These are phyloP conservation scores for Scleromitrula shiraiana DNA, from an alignment of 2,329 filamentous ascomycete species.

Conservation along the genomic window DNA sequence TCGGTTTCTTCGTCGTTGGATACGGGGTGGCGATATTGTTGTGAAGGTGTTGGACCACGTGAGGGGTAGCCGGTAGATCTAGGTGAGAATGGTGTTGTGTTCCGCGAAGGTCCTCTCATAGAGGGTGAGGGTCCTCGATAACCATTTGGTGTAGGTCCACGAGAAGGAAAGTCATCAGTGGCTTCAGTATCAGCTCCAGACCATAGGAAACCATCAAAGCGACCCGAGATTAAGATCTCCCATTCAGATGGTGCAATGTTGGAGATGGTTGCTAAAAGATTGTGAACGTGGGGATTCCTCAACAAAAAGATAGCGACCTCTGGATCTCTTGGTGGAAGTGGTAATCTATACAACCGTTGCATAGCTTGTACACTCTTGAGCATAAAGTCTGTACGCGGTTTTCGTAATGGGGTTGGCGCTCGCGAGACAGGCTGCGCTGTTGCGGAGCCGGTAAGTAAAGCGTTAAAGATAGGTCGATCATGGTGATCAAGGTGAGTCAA, in stretches of 20 bases:
- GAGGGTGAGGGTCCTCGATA: slow-evolving; percentile 29
- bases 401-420: slow-evolving; percentile 61
- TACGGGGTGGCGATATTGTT: slow-evolving; percentile 51
- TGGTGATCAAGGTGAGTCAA: slow-evolving; percentile 73
- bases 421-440: slow-evolving; percentile 46
- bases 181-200: slow-evolving; percentile 69
- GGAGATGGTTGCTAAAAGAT: slow-evolving; percentile 76
- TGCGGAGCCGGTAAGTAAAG: slow-evolving; percentile 57
- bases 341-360: slow-evolving; percentile 75
- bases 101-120: slow-evolving; percentile 22
- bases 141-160: slow-evolving; percentile 46
- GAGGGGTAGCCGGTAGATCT: slow-evolving; percentile 33
- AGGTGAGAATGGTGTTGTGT: slow-evolving; percentile 27
- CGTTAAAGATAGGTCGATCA: slow-evolving; percentile 74
- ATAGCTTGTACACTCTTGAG: slow-evolving; percentile 69
- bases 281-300: slow-evolving; percentile 73
- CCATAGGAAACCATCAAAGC: slow-evolving; percentile 93
- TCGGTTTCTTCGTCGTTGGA: slow-evolving; percentile 92
- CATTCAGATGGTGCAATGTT: slow-evolving; percentile 90
- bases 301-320: slow-evolving; percentile 82
- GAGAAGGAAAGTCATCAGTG: slow-evolving; percentile 37
- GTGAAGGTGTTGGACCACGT: slow-evolving; percentile 49
- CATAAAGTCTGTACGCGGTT: slow-evolving; percentile 64
- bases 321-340: slow-evolving; percentile 67
- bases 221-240: slow-evolving; percentile 89